A percentile compares a stretch with the other conserved stretches of the same genome.
Evolutionary conservation across 257 asterid species (phyloP).

Genomic region (Striga asiatica): DNA sequence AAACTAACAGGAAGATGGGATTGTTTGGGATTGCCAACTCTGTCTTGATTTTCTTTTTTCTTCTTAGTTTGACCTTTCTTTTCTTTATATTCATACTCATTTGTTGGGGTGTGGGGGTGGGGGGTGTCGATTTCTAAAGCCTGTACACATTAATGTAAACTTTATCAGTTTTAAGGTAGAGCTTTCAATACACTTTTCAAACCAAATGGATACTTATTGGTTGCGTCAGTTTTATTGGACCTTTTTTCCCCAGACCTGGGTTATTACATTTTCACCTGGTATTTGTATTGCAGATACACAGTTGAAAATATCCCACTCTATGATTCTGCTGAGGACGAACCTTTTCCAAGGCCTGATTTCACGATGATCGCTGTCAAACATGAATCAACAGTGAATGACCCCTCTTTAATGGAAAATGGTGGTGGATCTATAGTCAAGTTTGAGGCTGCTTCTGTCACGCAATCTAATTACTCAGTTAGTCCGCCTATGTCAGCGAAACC

Average conservation of each 20-base stretch:
- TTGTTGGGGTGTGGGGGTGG: no score
- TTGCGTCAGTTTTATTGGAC: not conserved
- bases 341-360: constrained; percentile 27
- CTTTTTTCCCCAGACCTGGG: not conserved
- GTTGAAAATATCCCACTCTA: constrained; percentile 86
- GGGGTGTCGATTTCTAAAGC: no score
- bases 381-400: constrained; percentile 19
- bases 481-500: constrained; percentile 18
- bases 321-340: constrained; percentile 94
- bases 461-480: constrained; percentile 20
- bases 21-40: no score
- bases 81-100: no score
- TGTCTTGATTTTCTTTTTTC: no score
- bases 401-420: constrained; percentile 19
- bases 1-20: no score
- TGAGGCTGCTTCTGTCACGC: constrained; percentile 18
- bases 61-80: no score
- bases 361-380: constrained; percentile 23
- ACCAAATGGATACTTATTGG: not conserved
- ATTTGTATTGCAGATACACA: constrained; percentile 46
- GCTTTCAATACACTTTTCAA: not conserved
- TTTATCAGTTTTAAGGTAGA: not conserved
- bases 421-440: constrained; percentile 22
- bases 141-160: not conserved
- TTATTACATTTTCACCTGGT: constrained; percentile 5